A percentile compares a stretch with the other conserved stretches of the same genome.
These are phyloP conservation scores for Xylaria venustula DNA, from an alignment of 495 filamentous ascomycete species.

Conservation along the genomic window DNA sequence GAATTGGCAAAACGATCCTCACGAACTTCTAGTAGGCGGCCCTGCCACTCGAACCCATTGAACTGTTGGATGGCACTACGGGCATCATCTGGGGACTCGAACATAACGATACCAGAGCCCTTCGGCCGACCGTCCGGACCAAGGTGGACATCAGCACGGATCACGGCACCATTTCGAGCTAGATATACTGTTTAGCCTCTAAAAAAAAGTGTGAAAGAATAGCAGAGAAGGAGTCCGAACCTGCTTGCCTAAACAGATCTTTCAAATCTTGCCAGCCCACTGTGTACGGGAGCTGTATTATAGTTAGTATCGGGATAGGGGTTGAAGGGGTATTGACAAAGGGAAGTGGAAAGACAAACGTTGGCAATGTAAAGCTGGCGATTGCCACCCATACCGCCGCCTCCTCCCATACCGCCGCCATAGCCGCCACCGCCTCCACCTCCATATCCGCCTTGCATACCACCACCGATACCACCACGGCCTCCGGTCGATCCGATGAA, in stretches of 20 bases:
- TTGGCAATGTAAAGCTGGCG: conserved; percentile 97
- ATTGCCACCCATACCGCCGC: conserved; percentile 50
- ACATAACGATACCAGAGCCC: conserved; percentile 95
- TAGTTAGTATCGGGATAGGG: conserved; percentile 38
- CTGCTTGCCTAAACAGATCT: conserved; percentile 97
- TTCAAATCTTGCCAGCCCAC: conserved; percentile 99
- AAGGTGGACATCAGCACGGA: conserved; percentile 93
- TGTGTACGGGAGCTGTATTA: conserved; percentile 83
- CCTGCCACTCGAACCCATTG: conserved; percentile 99
- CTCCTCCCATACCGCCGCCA: conserved; percentile 39
- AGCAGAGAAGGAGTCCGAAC: conserved; percentile 54
- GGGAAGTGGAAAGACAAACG: conserved; percentile 65
- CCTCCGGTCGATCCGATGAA: conserved; percentile 73
- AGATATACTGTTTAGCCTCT: neutral
- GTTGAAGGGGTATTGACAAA: conserved; percentile 13
- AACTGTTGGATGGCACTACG: conserved; percentile 94
- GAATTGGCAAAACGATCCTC: conserved; percentile 87
- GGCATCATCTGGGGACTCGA: conserved; percentile 90
- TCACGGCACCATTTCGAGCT: conserved; percentile 73
- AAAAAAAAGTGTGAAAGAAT: neutral
- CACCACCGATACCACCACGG: conserved; percentile 64
- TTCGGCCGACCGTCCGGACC: conserved; percentile 91
- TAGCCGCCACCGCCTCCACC: conserved; percentile 44
- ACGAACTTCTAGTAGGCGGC: conserved; percentile 86
- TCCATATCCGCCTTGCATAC: conserved; percentile 40